Evolutionary conservation across 805 yeast genomes (phyloP).

Genomic region (Ogataea kodamae): DNA sequence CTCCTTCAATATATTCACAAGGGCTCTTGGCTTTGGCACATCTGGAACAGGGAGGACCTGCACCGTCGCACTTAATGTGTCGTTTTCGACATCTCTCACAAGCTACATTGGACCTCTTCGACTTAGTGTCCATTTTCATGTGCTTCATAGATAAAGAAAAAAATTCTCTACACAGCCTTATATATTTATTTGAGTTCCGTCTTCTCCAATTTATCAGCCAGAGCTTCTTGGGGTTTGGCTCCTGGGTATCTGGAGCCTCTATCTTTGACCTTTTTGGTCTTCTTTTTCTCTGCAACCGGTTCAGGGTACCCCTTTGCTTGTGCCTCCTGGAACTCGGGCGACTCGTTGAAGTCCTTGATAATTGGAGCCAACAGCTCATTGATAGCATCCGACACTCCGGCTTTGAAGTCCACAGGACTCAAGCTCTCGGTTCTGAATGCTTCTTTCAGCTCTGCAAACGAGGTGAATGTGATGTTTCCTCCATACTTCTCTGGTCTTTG

Average conservation of each 20-base stretch:
- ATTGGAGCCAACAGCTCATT: conserved; percentile 81
- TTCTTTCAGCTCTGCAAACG: conserved; percentile 63
- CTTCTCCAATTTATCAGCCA: conserved; percentile 16
- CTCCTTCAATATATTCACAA: conserved; percentile 72
- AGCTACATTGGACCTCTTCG: conserved; percentile 28
- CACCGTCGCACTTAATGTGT: conserved; percentile 73
- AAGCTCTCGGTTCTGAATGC: conserved; percentile 73
- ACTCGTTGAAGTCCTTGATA: conserved; percentile 59
- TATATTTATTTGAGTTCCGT: conserved; percentile 2
- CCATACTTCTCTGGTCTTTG: conserved; percentile 97
- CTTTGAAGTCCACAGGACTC: conserved; percentile 90
- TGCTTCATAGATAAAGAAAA: conserved; percentile 2
- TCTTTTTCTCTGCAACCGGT: conserved; percentile 56
- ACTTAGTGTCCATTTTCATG: background rate
- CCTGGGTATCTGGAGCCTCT: conserved; percentile 93
- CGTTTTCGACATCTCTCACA: conserved; percentile 68
- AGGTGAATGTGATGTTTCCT: conserved; percentile 74
- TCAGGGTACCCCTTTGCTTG: conserved; percentile 82
- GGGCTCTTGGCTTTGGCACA: conserved; percentile 52
- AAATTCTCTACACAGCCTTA: conserved; percentile 7
- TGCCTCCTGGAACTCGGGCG: conserved; percentile 72
- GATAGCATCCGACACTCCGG: conserved; percentile 86
- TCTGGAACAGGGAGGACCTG: conserved; percentile 64
- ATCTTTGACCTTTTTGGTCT: conserved; percentile 74
- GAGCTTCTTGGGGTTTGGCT: conserved; percentile 30